These are phyloP conservation scores for Colletotrichum sp. DNA, from an alignment of 2,329 filamentous ascomycete genomes.

Conservation along the genomic window DNA sequence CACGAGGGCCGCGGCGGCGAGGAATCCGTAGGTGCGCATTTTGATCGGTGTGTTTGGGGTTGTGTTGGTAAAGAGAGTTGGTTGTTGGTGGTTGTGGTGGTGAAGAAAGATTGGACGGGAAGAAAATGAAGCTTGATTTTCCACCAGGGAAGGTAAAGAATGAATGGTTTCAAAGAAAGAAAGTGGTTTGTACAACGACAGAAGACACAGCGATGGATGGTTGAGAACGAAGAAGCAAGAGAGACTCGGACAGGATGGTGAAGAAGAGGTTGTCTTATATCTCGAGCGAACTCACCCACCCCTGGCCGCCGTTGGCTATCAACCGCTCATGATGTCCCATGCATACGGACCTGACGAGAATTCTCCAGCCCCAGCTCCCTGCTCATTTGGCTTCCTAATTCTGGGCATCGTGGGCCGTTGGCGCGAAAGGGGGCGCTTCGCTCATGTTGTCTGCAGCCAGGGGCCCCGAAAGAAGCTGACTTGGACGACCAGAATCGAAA, in stretches of 20 bases:
- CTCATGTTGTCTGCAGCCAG: neutral
- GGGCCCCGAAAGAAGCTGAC: neutral
- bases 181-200: constrained; percentile 17
- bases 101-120: constrained; percentile 7
- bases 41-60: neutral
- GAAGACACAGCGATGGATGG: constrained; percentile 16
- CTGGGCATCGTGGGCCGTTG: neutral
- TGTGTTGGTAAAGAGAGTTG: neutral
- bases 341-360: neutral
- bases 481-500: neutral
- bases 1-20: constrained; percentile 18
- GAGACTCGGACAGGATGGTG: neutral
- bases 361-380: neutral
- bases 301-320: neutral
- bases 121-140: constrained; percentile 17
- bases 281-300: neutral
- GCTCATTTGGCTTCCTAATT: neutral
- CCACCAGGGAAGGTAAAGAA: constrained; percentile 20
- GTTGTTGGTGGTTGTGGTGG: neutral
- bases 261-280: constrained; percentile 12
- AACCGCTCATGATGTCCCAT: neutral
- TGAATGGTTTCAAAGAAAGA: constrained; percentile 7
- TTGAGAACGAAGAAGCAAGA: neutral
- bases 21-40: constrained; percentile 9
- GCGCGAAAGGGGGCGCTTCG: constrained; percentile 6